Evolutionary conservation across 371 early-diverging fungal species (phyloP), one percentile per base, ranked within the genome.

Genomic region (Mucor piriformis): DNA sequence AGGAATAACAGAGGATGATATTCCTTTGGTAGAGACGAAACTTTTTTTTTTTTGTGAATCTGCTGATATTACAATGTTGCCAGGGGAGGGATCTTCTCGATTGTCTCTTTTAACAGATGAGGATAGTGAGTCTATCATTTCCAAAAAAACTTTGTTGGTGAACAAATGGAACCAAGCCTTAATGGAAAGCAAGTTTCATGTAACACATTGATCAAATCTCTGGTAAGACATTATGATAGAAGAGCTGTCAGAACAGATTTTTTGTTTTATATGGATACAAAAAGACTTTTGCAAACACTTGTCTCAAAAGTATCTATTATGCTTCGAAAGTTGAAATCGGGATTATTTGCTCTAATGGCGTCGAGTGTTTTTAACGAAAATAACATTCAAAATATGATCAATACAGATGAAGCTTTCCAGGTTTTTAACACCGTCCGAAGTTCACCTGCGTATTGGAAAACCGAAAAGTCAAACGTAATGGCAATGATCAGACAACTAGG

Each of bases 401-500:
- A 16, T 20, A 34, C 20, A 13, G 54, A 59, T 27, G n/a, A 27
- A 3, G 60, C 60, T 5, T 59, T 49, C 21, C 32, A 53, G 13
- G 37, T 46, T 3, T 59, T 59, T 37, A 16, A 13, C 15, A 33
- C 46, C 15, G 32, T 52, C 16, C 18, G 61, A 12, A 47, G 48
- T 2, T 60, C 61, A 8, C 23, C 40, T 0, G 54, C n/a, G 3
- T 60, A 49, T 29, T 53, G 54, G 53, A 54, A 54, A 11, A 42
- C 23, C 2, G 27, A 54, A 46, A 51, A 46, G 21, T 20, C n/a
- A 44, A 52, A 52, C 42, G 32, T 51, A 2, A 48, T 59, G 44
- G 37, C 43, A 2, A 59, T 52, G 53, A 59, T 59, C 6, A n/a
- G 52, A 4, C 59, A 59, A 27, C 27, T 59, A 6, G 59, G 52